A percentile compares a stretch with the other conserved stretches of the same genome.
Conservation (phyloP, 768 basidiomycete species). For the Phlegmacium glaucopus region DNA sequence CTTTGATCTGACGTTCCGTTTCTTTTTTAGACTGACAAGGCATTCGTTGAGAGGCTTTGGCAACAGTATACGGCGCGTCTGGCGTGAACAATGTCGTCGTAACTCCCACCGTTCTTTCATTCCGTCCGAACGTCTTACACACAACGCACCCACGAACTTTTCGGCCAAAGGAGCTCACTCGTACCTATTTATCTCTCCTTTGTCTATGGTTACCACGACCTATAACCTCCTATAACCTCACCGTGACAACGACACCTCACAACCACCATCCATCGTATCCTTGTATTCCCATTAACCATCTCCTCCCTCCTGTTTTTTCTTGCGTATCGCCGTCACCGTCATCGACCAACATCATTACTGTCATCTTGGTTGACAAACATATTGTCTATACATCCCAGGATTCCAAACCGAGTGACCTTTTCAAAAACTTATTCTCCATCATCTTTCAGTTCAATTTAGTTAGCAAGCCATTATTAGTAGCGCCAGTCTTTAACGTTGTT, state of each 20-base stretch:
- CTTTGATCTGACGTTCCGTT: conserved; percentile 5
- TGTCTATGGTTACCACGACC: not conserved
- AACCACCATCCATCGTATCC: not conserved
- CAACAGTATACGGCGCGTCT: conserved; percentile 41
- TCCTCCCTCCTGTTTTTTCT: not conserved
- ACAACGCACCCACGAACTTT: not conserved
- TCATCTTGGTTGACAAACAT: not conserved
- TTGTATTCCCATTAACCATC: not conserved
- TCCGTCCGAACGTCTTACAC: not conserved
- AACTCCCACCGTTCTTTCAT: too few species aligned
- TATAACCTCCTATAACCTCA: too few species aligned
- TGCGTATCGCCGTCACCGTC: not conserved
- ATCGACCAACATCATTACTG: not conserved
- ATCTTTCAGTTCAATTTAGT: conserved; percentile 13
- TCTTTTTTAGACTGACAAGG: conserved; percentile 51
- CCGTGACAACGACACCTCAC: too few species aligned
- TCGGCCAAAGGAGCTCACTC: conserved; percentile 10
- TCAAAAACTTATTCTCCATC: too few species aligned
- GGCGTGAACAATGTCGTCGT: conserved; percentile 3
- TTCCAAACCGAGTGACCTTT: conserved; percentile 1
- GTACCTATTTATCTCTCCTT: conserved; percentile 14
- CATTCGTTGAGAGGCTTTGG: conserved; percentile 67
- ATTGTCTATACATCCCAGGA: not conserved
- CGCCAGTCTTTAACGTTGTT: conserved; percentile 15
- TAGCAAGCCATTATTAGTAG: conserved; percentile 12